Evolutionary conservation across 805 yeast species (phyloP), one percentile per base, ranked within the genome.

Genomic region (Naumovozyma castellii): DNA sequence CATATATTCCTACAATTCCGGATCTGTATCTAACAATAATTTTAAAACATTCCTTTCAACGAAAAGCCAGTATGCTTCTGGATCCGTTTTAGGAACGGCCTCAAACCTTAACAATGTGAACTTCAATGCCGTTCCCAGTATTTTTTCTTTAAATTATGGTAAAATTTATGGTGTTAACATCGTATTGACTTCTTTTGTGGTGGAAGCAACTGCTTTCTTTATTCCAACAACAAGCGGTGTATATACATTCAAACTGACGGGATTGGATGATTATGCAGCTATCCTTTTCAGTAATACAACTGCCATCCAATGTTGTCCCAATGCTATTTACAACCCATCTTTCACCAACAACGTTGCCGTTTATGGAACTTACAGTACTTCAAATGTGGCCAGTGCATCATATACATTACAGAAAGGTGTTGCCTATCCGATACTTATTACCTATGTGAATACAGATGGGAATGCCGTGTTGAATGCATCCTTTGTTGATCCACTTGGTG

Each of bases 231-330:
- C 37, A 17, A 43, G 59, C 17, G 69, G 68, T 45, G 35, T 46
- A 2, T 65, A 62, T 37, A 45, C 46, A 1, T 49, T 64, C 32
- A 18, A 37, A 6, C 40, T 63, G 18, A 27, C 35, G 3, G 27
- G 32, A 8, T 50, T 55, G 16, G 68, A 65, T 50, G 68, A 65
- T 42, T 49, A 55, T 16, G 62, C 5, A 3, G 14, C n/a, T 9
- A 8, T 17, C 16, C 6, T 18, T 13, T 34, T 18, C 6, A 16
- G 9, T 13, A n/a, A 8, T 34, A 22, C 27, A 22, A 22, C 10
- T 22, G 6, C 6, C 10, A 10, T 10, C 27, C 27, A 22, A 22
- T 6, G 27, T 6, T 22, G 9, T 22, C n/a, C n/a, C n/a, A 6
- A 6, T 6, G 9, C 6, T 6, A 22, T 6, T 6, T 6, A 6